A percentile compares a stretch with the other conserved stretches of the same genome.
Evolutionary conservation across 1,139 yeast genomes (phyloP).

Genomic region (Ogataea hybrid): DNA sequence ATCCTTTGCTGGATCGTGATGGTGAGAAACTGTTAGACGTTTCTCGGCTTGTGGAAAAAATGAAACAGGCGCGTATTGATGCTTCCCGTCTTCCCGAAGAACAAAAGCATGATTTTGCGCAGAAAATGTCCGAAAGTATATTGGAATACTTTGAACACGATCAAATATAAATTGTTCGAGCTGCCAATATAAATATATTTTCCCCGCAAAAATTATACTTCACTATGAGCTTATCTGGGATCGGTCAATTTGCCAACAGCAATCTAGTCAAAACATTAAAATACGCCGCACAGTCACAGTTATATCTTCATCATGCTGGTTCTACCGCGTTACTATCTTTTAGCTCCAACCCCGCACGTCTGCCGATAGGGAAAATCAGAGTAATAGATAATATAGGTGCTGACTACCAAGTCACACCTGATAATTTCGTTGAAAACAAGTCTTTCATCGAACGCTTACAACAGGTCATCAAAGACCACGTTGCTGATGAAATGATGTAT

Average conservation of each 20-base stretch:
- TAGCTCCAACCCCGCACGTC: constrained; percentile 35
- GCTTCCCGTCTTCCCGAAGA: constrained; percentile 22
- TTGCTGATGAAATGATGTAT: constrained; percentile 55
- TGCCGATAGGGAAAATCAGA: constrained; percentile 29
- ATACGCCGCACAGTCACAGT: constrained; percentile 26
- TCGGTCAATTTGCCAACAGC: constrained; percentile 16
- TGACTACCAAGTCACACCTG: constrained; percentile 13
- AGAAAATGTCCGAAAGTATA: constrained; percentile 23
- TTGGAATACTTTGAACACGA: constrained; percentile 31
- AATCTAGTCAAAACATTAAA: constrained; percentile 19
- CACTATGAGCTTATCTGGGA: constrained; percentile 3
- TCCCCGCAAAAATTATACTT: constrained; percentile 3
- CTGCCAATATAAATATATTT: neutral
- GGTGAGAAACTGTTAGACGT: neutral
- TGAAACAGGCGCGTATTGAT: constrained; percentile 24
- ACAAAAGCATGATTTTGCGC: constrained; percentile 1
- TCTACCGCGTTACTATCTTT: constrained; percentile 37
- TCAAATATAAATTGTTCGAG: neutral
- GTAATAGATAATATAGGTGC: constrained; percentile 4
- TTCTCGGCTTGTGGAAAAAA: neutral
- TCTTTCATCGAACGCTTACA: constrained; percentile 33
- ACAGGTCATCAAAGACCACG: constrained; percentile 29
- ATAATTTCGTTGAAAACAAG: constrained; percentile 29
- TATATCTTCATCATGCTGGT: constrained; percentile 33
- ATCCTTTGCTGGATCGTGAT: constrained; percentile 3